Percentiles rank a stretch among this genome's conserved stretches.
These are phyloP conservation scores for Iberis amara DNA, from an alignment of 441 rosid genomes.

Conservation along the genomic window DNA sequence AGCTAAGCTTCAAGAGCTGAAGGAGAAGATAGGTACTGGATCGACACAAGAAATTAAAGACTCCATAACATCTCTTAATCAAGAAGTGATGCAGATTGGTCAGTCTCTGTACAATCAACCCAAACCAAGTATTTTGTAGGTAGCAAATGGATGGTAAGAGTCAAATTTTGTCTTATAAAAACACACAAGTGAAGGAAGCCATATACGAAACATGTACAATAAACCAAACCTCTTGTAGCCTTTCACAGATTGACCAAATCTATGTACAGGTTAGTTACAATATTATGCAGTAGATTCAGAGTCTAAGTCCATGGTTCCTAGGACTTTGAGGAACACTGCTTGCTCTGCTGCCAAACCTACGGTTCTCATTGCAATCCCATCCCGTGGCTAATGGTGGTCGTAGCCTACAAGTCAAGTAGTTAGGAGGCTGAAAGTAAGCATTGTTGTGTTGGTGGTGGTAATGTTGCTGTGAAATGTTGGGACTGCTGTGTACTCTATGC, in stretches of 20 bases:
- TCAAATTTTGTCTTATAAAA: no score
- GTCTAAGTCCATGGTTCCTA: constrained; percentile 25
- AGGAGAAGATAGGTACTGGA: constrained; percentile 60
- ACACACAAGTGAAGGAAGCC: background rate
- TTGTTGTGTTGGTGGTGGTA: constrained; percentile 32
- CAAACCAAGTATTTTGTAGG: no score
- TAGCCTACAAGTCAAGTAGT: constrained; percentile 28
- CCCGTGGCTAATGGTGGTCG: constrained; percentile 32
- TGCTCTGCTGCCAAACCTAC: constrained; percentile 29
- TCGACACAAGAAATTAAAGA: constrained; percentile 70
- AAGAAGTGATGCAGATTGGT: constrained; percentile 89
- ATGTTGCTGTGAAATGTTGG: constrained; percentile 39
- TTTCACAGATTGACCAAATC: no score
- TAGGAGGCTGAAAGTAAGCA: constrained; percentile 28
- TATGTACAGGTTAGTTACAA: no score
- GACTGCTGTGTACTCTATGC: constrained; percentile 68
- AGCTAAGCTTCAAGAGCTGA: constrained; percentile 70
- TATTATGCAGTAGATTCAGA: constrained; percentile 8
- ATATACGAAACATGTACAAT: constrained; percentile 17
- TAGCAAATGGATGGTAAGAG: no score
- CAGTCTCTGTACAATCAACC: constrained; percentile 88
- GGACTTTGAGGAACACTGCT: constrained; percentile 53
- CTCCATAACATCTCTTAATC: constrained; percentile 76
- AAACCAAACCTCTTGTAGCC: constrained; percentile 13
- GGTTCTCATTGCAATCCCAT: constrained; percentile 18